Base-by-base conservation (phyloP, 2,329 filamentous ascomycete genomes). In the Westerdykella ornata region DNA sequence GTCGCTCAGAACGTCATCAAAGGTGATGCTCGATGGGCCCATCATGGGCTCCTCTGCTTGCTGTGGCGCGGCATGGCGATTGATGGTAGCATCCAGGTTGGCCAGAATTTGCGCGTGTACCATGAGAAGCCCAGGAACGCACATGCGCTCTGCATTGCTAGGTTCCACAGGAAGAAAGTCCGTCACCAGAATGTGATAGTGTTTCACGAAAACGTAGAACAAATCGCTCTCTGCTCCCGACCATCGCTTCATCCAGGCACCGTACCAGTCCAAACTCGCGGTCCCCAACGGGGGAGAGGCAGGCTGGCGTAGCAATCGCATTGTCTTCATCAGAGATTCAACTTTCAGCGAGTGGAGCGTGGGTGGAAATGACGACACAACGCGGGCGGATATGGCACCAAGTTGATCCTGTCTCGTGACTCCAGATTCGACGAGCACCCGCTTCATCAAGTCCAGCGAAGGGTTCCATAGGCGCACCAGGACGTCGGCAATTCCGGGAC, bases 121-220 rank as follows among this genome's bases (percentile, higher is more conserved):
- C 33, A 89, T 74, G 15, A 90, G 76, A 56, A 94, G 79, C 0
- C 82, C 88, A 4, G 89, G 89, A 1, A 84, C 80, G 37, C 84
- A 75, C 42, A 81, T 68, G 43, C 75, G 74, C 47, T 80, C 75
- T n/a, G 67, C 65, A 41, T 72, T 70, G 36, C 74, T 72, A 6
- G 75, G 67, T 22, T 73, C 71, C 6, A 52, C 43, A 1, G 61
- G 70, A 7, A 72, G 57, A 49, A 69, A 75, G 45, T 92, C 85
- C 31, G 85, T 80, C 3, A 82, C 75, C 3, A 96, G 72, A 15
- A 90, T 76, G 62, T 90, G 85, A 54, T 85, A 94, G 60, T 92
- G 83, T 66, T 94, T 95, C 68, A 82, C 80, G 57, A 96, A 96
- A 34, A 94, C 84, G 67, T 90, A 95, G 60, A 95, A 87, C 26